Base-by-base conservation (phyloP, 805 yeast species). In the Hanseniaspora hatyaiensis region DNA sequence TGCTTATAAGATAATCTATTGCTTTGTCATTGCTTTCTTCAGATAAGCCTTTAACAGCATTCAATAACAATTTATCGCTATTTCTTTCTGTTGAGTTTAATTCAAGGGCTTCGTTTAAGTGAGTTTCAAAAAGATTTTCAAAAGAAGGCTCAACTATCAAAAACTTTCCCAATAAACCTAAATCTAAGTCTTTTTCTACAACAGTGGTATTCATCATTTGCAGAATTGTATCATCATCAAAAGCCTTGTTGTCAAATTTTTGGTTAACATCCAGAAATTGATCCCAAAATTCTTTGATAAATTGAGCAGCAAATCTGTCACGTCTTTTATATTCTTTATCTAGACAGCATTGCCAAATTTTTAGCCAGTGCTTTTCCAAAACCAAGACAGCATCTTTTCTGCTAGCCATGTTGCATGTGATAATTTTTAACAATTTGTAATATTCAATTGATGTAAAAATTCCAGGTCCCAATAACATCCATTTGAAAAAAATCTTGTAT, bases 371-470 rank as follows among this genome's bases (percentile, higher is more conserved):
- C 0, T 39, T n/a, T 2, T 49, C 48, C 13, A 53, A 49, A 26
- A 61, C 61, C 9, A 61, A 24, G 1, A 56, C 19, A 1, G 51
- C 43, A 4, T 56, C 51, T 0, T 53, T 31, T 2, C 47, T 26
- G 1, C 59, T 54, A 8, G 19, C 13, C 40, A 38, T 38, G 12
- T 24, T 38, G 11, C 2, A 16, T 13, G 23, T 51, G 32, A 9
- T 51, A 50, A 20, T 66, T 47, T 9, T 57, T 40, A 6, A 51
- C 49, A 53, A 19, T 16, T n/a, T 28, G 22, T 74, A 82, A 55
- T 76, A 80, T 0, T 63, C 52, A 0, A 78, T 71, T 24, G 67
- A 64, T 43, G 82, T 75, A 42, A 67, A 68, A 40, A 78, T 66
- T 1, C 46, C 51, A 1, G 75, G 73, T 0, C 86, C 82, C 12